Evolutionary conservation across 2,329 filamentous ascomycete genomes (phyloP).

Genomic region (Aureobasidium sp.): DNA sequence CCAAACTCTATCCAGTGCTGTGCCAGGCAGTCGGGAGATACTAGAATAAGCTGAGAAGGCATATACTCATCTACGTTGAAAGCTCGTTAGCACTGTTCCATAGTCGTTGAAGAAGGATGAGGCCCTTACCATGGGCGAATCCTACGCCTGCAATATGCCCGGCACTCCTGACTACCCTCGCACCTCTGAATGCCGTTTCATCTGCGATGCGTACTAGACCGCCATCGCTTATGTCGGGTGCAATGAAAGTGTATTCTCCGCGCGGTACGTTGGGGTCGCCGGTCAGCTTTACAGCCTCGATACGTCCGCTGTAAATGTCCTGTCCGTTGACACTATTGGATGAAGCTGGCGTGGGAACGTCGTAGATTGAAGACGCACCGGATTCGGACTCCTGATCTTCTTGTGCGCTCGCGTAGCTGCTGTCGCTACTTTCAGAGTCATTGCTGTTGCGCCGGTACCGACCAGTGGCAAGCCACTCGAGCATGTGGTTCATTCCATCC

Average conservation of each 20-base stretch:
- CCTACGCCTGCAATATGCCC: conserved; percentile 72
- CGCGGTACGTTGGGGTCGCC: conserved; percentile 86
- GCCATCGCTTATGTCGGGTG: conserved; percentile 63
- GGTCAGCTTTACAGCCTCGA: conserved; percentile 85
- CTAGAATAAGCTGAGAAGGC: conserved; percentile 66
- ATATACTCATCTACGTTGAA: conserved; percentile 60
- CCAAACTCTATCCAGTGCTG: conserved; percentile 67
- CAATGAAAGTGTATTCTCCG: conserved; percentile 75
- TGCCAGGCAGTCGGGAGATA: conserved; percentile 69
- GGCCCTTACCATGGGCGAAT: conserved; percentile 61
- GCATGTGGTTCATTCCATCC: conserved; percentile 27
- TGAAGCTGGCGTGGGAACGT: neutral
- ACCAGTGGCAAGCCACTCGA: conserved; percentile 25
- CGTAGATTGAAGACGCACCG: neutral
- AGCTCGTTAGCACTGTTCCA: neutral
- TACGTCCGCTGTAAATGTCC: conserved; percentile 53
- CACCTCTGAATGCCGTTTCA: conserved; percentile 65
- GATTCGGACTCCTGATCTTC: conserved; percentile 15
- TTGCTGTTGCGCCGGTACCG: conserved; percentile 18
- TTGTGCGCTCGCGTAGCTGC: conserved; percentile 16
- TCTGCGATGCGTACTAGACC: conserved; percentile 59
- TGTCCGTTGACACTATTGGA: neutral
- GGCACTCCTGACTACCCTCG: conserved; percentile 62
- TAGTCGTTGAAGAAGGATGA: neutral
- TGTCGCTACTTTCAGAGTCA: conserved; percentile 20